Conservation (phyloP, 345 rosid genomes). For the Populus simonii region DNA sequence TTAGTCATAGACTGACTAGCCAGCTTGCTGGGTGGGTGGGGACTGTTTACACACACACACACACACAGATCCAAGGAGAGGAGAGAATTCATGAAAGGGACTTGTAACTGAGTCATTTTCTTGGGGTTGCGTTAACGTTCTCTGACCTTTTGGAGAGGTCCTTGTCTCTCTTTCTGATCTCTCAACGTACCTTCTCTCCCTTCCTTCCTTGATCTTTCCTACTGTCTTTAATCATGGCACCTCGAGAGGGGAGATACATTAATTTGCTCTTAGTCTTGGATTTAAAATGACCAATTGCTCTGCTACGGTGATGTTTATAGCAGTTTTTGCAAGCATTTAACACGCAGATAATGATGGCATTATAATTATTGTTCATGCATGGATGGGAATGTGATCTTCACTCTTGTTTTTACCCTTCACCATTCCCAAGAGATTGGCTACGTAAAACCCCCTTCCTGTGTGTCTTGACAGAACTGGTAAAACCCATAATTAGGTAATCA, state of each 20-base stretch:
- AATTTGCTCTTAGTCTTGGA: too few relatives aligned
- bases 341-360: not conserved
- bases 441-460: too few relatives aligned
- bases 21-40: not conserved
- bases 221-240: not conserved
- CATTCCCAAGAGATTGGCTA: not conserved
- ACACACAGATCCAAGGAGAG: not conserved
- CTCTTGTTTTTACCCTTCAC: not conserved
- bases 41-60: not conserved
- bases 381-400: not conserved
- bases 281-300: too few relatives aligned
- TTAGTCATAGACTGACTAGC: not conserved
- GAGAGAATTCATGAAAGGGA: slow-evolving; percentile 18
- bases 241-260: too few relatives aligned
- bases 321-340: not conserved
- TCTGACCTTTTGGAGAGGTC: not conserved
- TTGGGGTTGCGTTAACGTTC: not conserved
- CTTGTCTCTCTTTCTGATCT: slow-evolving; percentile 5
- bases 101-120: slow-evolving; percentile 8
- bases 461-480: not conserved
- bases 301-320: too few relatives aligned
- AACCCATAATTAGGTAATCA: slow-evolving; percentile 3
- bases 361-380: not conserved
- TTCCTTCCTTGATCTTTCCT: not conserved
- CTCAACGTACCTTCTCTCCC: not conserved